phyloP scores from a whole-genome alignment of 2,329 filamentous ascomycete species.

The Hymenoscyphus repandus region DNA sequence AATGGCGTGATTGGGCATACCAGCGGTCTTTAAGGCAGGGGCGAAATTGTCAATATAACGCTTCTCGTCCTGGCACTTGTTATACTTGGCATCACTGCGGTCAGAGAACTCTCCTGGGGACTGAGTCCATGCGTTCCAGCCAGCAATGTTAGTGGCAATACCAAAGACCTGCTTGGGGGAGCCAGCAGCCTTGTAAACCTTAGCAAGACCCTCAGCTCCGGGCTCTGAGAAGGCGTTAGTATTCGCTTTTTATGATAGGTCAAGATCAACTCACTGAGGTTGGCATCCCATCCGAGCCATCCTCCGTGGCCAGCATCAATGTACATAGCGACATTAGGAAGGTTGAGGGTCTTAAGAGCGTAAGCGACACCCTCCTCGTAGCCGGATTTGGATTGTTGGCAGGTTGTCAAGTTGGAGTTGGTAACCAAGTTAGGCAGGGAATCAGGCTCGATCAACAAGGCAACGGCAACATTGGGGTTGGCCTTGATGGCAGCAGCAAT shows the following conservation, averaged over 20 bases:
- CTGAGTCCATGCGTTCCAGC: constrained; percentile 43
- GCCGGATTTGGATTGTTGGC: constrained; percentile 40
- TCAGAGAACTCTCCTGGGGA: constrained; percentile 29
- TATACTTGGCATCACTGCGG: constrained; percentile 43
- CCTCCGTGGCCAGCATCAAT: constrained; percentile 53
- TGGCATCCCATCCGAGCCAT: constrained; percentile 54
- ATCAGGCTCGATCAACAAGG: constrained; percentile 43
- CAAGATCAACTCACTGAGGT: constrained; percentile 34
- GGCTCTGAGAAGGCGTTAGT: constrained; percentile 26
- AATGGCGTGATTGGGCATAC: constrained; percentile 39
- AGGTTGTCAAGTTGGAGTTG: constrained; percentile 47
- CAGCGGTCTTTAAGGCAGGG: constrained; percentile 27
- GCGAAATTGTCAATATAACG: constrained; percentile 38
- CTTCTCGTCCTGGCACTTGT: constrained; percentile 38
- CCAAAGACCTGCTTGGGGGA: constrained; percentile 46
- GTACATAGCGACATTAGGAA: constrained; percentile 54
- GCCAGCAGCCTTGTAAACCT: constrained; percentile 46
- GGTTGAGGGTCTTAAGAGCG: constrained; percentile 46
- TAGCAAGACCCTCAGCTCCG: constrained; percentile 42
- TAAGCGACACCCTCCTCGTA: constrained; percentile 48
- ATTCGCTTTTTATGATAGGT: not conserved
- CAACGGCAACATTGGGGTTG: constrained; percentile 6
- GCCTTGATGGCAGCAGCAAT: constrained; percentile 25
- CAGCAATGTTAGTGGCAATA: constrained; percentile 53
- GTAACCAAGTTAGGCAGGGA: constrained; percentile 55